Base-by-base conservation (phyloP, 352 stramenopile species). In the Globisporangium parvum region DNA sequence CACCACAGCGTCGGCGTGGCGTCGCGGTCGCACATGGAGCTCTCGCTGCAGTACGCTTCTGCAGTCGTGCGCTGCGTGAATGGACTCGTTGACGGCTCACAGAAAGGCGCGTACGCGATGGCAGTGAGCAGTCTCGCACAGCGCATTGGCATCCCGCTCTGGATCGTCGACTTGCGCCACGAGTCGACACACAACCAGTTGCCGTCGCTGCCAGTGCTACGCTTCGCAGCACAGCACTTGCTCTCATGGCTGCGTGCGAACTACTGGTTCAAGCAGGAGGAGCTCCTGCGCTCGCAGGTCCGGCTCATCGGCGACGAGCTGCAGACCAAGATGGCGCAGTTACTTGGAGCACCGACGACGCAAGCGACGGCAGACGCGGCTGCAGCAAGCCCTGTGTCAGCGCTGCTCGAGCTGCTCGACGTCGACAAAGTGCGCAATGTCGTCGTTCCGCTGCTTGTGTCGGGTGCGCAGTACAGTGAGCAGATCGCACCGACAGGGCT, bases 131-230 rank as follows among this genome's bases (percentile, higher is more conserved):
- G 65, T 15, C 60, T 93, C 47, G 95, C 90, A 51, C 73, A 89
- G 41, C 77, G 91, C 37, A 90, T 97, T 20, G 93, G 93, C 53
- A 89, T 98, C 45, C 93, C 93, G 28, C 66, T 88, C 11, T 98
- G 93, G 93, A 79, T 98, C 56, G 93, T 98, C 26, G 91, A 97
- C 52, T 60, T 97, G 60, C 84, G 93, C 26, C 93, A 98, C 62
- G 91, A 97, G 56, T 91, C 90, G 23, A 95, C 90, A 18, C 93
- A 98, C 63, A 97, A 96, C 69, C 81, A 95, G 50, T 65, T 98
- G 45, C 93, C 93, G n/a, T 88, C 87, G 40, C 65, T 98, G 8
- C 71, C 83, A 6, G 78, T 96, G 37, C 77, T 97, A 18, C 80
- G 88, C 28, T 85, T 98, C 24, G 88, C 87, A 18, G 75, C 88